These are phyloP conservation scores for Thelonectria blattea DNA, from an alignment of 2,329 filamentous ascomycete species.

Conservation along the genomic window DNA sequence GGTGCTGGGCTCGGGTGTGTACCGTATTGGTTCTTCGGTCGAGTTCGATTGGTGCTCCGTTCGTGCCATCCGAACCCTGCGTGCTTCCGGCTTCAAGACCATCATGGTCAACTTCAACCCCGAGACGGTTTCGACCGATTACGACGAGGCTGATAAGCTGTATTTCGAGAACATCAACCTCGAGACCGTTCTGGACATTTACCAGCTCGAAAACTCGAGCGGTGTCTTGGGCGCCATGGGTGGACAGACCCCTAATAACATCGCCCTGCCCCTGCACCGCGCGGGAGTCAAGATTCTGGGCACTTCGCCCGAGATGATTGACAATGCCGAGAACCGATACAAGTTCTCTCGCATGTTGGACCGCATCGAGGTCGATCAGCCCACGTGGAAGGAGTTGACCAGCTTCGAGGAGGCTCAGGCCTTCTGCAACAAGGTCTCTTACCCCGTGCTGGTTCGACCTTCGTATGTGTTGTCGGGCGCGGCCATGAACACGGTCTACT, in stretches of 20 bases:
- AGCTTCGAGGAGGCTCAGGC: constrained; percentile 87
- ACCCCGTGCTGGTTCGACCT: constrained; percentile 92
- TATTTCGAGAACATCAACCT: constrained; percentile 97
- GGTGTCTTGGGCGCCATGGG: constrained; percentile 96
- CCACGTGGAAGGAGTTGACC: constrained; percentile 96
- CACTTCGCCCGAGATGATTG: constrained; percentile 98
- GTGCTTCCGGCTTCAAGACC: constrained; percentile 85
- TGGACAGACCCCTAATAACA: constrained; percentile 97
- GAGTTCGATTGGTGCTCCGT: constrained; percentile 99
- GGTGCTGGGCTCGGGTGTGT: constrained; percentile 95
- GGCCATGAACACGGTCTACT: constrained; percentile 99
- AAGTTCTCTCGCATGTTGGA: constrained; percentile 99
- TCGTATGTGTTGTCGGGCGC: constrained; percentile 97
- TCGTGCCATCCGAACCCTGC: constrained; percentile 86
- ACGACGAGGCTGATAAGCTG: constrained; percentile 89
- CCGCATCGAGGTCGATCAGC: constrained; percentile 92
- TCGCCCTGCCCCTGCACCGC: constrained; percentile 86
- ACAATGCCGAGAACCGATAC: constrained; percentile 95
- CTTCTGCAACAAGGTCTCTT: constrained; percentile 88
- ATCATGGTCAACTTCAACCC: constrained; percentile 97
- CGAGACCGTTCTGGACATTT: constrained; percentile 92
- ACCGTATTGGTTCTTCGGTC: constrained; percentile 95
- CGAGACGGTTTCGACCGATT: constrained; percentile 88
- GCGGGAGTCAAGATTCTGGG: constrained; percentile 91
- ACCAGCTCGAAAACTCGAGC: constrained; percentile 80